Base-by-base conservation (phyloP, 352 stramenopile genomes). In the Pythium pyrilobum region DNA sequence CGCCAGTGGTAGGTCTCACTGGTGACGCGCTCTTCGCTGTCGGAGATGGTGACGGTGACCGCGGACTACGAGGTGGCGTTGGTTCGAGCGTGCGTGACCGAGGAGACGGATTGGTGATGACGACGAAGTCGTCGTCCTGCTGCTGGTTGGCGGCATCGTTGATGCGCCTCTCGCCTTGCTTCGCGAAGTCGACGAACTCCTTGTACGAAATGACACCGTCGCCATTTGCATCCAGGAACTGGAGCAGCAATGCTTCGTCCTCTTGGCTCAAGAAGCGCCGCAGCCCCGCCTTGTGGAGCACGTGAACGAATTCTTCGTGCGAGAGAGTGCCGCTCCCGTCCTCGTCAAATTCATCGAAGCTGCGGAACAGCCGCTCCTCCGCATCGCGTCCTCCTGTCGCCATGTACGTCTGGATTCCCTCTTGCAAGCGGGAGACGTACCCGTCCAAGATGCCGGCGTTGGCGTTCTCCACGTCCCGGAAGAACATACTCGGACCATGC, bases 181-280 rank as follows among this genome's bases (percentile, higher is more conserved):
- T 75, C 3, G 69, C 71, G 57, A 92, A 89, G 7, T 75, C 57
- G 21, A 92, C 61, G 54, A 92, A 87, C 39, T 92, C 79, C 0
- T 56, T 66, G 46, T 80, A 89, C 15, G 74, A 74, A 38, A 90
- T 82, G 1, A 59, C 59, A 3, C 73, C 73, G 45, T 90, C 79
- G 5, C 69, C 73, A 39, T 90, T 82, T 3, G 56, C 64, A 52
- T 90, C 79, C 3, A 92, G 59, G 40, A 92, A 89, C 28, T 82
- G 71, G 10, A 92, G 65, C 8, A 92, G 57, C 27, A 89, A 45
- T 4, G 62, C 55, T 43, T 89, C 72, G 38, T 90, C 75, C 45
- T 89, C 80, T n/a, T 65, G 47, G 11, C 66, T 72, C 18, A 89
- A 55, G 23, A 84, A 87, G 24, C 85, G 68, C 4, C 72, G 64